Base-by-base conservation (phyloP, 345 rosid species). In the Erucastrum elatum region DNA sequence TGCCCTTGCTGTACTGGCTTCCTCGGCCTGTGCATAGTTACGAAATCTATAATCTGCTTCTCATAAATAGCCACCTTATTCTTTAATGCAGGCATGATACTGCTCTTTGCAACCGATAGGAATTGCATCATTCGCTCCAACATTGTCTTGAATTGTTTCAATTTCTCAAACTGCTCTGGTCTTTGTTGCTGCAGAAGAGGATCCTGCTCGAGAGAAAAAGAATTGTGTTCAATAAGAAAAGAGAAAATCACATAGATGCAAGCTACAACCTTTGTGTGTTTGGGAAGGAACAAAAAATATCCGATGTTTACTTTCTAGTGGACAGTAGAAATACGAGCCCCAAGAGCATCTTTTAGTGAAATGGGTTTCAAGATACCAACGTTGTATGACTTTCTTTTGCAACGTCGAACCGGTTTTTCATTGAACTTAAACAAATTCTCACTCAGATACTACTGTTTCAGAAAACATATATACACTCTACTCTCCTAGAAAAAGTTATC, bases 21-120 rank as follows among this genome's bases (percentile, higher is more conserved):
- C 74, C 88, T 89, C 9, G 93, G 91, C 83, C 90, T 86, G 80
- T 84, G 84, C 67, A 86, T 62, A 72, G 60, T 82, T 75, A 91
- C 63, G 62, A 89, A 86, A 81, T 81, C 61, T 69, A 86, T 41
- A 35, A 95, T 95, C 86, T 87, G 96, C 85, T 83, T 90, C 89
- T 93, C 98, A 82, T 88, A 95, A 6, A 58, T 25, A 74, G 71
- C 80, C 83, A 91, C 71, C 88, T 90, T 95, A 34, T 95, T 97
- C 86, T 86, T 91, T 66, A 75, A 81, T 70, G 25, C 3, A 75
- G 85, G 89, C 58, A 11, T 2, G 39, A 94, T 78, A 25, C 68
- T 90, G 60, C 37, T 66, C 82, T 91, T 92, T 35, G 90, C 5
- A 77, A 89, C 84, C 37, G 89, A 86, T 61, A 95, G 77, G 76